phyloP scores from a whole-genome alignment of 2,329 filamentous ascomycete species.

The Talaromyces sp. region DNA sequence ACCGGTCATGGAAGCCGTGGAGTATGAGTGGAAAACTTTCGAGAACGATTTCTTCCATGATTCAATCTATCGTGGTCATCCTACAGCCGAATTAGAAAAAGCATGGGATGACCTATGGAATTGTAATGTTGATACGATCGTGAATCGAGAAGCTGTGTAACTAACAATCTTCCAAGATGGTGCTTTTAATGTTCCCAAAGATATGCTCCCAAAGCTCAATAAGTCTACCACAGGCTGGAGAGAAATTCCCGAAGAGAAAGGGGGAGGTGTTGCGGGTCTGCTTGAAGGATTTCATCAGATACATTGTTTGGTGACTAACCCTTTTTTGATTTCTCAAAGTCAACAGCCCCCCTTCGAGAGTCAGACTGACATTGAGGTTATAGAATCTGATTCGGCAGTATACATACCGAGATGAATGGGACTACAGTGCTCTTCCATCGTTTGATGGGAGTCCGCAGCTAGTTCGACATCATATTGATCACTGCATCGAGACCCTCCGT shows the following conservation, averaged over 20 bases:
- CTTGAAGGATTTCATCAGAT: constrained; percentile 7
- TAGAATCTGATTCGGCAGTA: constrained; percentile 8
- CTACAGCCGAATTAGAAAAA: neutral
- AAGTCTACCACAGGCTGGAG: constrained; percentile 1
- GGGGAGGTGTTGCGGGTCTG: neutral
- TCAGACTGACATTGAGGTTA: neutral
- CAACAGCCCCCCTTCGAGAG: neutral
- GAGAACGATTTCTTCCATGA: neutral
- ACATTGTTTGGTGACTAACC: neutral
- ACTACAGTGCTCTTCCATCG: neutral
- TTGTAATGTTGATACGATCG: neutral
- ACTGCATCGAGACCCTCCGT: constrained; percentile 2
- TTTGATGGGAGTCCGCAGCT: neutral
- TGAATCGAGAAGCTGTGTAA: neutral
- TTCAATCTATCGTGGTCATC: neutral
- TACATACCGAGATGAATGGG: neutral
- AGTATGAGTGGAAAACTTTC: neutral
- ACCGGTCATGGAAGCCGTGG: constrained; percentile 2
- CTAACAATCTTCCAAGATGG: neutral
- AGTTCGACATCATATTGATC: constrained; percentile 1
- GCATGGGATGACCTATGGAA: constrained; percentile 7
- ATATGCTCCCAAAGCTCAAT: neutral
- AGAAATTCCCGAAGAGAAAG: neutral
- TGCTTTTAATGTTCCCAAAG: neutral
- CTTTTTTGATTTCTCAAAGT: neutral